Evolutionary conservation across 2,329 filamentous ascomycete genomes (phyloP).

Genomic region (Arachnomyces sp.): DNA sequence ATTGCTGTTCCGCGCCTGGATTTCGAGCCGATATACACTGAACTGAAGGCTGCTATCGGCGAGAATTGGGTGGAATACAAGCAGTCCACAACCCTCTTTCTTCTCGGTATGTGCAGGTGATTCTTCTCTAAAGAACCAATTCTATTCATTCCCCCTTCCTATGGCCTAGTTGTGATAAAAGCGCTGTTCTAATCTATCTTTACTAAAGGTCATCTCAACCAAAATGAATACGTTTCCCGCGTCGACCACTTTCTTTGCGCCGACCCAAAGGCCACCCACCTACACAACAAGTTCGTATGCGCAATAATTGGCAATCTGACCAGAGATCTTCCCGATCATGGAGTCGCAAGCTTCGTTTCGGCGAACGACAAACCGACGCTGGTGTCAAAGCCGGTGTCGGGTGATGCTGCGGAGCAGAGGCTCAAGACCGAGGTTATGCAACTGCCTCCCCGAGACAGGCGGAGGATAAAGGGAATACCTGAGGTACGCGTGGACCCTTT

Average conservation of each 20-base stretch:
- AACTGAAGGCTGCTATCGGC: conserved; percentile 51
- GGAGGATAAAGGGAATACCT: conserved; percentile 48
- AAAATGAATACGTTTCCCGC: conserved; percentile 50
- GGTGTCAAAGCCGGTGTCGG: conserved; percentile 43
- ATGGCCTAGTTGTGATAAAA: neutral
- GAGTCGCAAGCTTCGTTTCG: conserved; percentile 56
- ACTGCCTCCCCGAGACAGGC: conserved; percentile 50
- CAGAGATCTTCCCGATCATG: conserved; percentile 53
- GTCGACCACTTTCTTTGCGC: conserved; percentile 48
- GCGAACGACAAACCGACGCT: conserved; percentile 47
- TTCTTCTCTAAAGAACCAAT: too few species aligned
- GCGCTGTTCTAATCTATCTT: conserved; percentile 9
- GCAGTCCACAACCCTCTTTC: conserved; percentile 48
- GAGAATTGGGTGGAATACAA: conserved; percentile 56
- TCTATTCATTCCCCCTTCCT: neutral
- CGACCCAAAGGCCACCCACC: conserved; percentile 46
- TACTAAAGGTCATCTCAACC: conserved; percentile 49
- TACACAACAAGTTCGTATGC: conserved; percentile 55
- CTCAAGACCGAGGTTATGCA: conserved; percentile 58
- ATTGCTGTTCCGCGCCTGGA: conserved; percentile 53
- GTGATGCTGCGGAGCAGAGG: conserved; percentile 54
- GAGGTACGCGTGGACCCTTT: conserved; percentile 30
- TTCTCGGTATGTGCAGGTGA: conserved; percentile 41
- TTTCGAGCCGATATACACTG: conserved; percentile 54
- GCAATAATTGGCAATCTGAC: conserved; percentile 51